phyloP scores from a whole-genome alignment of 495 filamentous ascomycete species.

The Jackrogersella multiformis region DNA sequence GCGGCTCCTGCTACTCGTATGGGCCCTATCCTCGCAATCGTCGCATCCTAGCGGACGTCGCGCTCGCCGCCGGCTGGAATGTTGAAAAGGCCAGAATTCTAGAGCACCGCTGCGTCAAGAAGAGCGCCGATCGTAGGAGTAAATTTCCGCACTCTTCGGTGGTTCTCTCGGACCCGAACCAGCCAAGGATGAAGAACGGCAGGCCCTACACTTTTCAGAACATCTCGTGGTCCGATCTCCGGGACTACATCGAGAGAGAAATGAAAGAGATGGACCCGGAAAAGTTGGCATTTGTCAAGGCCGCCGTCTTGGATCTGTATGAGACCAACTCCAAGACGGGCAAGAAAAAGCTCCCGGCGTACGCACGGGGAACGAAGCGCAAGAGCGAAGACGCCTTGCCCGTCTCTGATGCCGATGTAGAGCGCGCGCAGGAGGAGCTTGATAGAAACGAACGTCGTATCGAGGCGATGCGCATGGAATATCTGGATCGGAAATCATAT shows the following conservation, averaged over 20 bases:
- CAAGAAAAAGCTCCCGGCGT: neutral
- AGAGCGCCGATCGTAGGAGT: neutral
- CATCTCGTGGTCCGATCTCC: neutral
- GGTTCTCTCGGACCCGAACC: neutral
- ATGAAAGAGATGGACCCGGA: neutral
- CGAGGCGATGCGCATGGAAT: neutral
- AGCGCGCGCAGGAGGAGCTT: neutral
- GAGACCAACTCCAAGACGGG: slow-evolving; percentile 1
- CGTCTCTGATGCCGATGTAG: neutral
- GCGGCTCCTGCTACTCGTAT: neutral
- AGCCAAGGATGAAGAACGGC: neutral
- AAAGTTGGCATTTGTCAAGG: neutral
- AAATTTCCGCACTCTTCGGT: neutral
- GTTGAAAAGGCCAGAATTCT: neutral
- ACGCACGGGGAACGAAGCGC: neutral
- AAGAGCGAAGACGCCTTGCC: neutral
- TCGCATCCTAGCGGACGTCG: slow-evolving; percentile 8
- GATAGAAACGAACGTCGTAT: neutral
- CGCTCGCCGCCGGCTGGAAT: neutral
- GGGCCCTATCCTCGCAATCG: neutral
- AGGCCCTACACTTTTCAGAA: neutral
- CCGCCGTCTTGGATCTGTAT: neutral
- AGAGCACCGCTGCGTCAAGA: neutral
- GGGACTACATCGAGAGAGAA: neutral
- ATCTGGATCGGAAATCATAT: neutral